These are phyloP conservation scores for Populus tremula DNA, from an alignment of 345 rosid species.

Conservation along the genomic window DNA sequence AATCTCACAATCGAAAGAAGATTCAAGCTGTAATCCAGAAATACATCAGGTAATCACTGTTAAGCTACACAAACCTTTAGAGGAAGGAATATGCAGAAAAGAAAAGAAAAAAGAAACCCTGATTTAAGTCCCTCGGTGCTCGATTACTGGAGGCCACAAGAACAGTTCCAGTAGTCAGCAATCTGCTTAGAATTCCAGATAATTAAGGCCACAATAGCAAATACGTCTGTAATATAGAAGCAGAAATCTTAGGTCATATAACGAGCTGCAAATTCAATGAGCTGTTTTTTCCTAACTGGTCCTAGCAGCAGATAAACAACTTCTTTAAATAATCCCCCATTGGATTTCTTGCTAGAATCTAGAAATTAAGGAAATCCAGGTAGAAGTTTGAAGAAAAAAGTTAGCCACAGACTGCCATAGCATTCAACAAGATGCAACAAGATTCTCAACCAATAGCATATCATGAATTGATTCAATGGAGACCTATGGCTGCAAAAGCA, in stretches of 20 bases:
- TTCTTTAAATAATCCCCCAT: background rate
- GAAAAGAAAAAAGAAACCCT: constrained; percentile 42
- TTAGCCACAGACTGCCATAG: background rate
- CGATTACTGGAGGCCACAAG: constrained; percentile 93
- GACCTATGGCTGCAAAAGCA: background rate
- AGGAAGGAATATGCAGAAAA: background rate
- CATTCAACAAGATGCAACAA: constrained; percentile 3
- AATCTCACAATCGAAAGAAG: background rate
- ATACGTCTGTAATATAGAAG: constrained; percentile 65
- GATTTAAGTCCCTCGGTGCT: constrained; percentile 84
- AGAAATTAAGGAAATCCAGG: background rate
- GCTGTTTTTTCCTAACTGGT: constrained; percentile 2
- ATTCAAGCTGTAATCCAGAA: background rate
- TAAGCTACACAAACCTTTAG: constrained; percentile 5
- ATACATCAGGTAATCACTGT: background rate
- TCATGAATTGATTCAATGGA: background rate
- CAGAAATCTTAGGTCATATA: constrained; percentile 24
- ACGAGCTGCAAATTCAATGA: constrained; percentile 14
- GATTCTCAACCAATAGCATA: background rate
- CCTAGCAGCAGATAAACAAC: background rate
- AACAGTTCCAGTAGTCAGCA: constrained; percentile 78
- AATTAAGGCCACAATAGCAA: constrained; percentile 98
- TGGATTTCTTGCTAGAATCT: background rate
- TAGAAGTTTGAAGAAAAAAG: background rate
- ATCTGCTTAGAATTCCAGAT: constrained; percentile 97